phyloP scores from a whole-genome alignment of 768 basidiomycete genomes.

The Chalciporus piperatus region DNA sequence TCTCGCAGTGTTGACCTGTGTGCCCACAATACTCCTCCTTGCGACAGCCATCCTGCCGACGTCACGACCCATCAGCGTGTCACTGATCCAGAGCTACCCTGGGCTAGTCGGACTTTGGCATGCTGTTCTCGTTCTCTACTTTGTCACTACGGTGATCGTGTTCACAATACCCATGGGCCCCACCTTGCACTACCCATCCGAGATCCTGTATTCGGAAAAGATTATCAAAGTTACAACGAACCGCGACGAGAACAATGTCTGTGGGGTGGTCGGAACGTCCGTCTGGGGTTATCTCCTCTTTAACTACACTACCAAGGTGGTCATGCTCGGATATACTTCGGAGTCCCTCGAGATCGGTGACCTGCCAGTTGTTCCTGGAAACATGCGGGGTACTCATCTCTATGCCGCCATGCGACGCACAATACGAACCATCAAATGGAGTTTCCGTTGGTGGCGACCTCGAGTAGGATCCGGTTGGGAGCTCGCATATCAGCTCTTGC shows the following conservation, averaged over 20 bases:
- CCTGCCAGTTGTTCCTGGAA: conserved; percentile 73
- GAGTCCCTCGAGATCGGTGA: conserved; percentile 83
- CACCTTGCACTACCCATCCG: conserved; percentile 67
- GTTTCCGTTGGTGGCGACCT: conserved; percentile 57
- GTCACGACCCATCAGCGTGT: conserved; percentile 33
- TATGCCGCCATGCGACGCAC: conserved; percentile 64
- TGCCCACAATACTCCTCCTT: conserved; percentile 46
- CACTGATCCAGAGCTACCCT: conserved; percentile 21
- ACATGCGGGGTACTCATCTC: conserved; percentile 66
- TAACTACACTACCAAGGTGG: conserved; percentile 83
- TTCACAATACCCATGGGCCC: conserved; percentile 69
- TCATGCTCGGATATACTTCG: conserved; percentile 75
- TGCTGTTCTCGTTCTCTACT: conserved; percentile 48
- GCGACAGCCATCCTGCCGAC: conserved; percentile 57
- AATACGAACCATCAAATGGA: conserved; percentile 48
- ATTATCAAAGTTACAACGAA: conserved; percentile 58
- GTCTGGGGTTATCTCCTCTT: conserved; percentile 60
- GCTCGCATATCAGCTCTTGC: conserved; percentile 58
- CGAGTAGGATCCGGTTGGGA: conserved; percentile 61
- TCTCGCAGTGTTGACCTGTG: conserved; percentile 51
- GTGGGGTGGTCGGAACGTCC: conserved; percentile 51
- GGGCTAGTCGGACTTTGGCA: conserved; percentile 47
- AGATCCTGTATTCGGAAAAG: conserved; percentile 73
- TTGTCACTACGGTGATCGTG: conserved; percentile 40
- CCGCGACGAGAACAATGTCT: conserved; percentile 70